These are phyloP conservation scores for Euphorbia celastroides DNA, from an alignment of 441 rosid species.

Conservation along the genomic window DNA sequence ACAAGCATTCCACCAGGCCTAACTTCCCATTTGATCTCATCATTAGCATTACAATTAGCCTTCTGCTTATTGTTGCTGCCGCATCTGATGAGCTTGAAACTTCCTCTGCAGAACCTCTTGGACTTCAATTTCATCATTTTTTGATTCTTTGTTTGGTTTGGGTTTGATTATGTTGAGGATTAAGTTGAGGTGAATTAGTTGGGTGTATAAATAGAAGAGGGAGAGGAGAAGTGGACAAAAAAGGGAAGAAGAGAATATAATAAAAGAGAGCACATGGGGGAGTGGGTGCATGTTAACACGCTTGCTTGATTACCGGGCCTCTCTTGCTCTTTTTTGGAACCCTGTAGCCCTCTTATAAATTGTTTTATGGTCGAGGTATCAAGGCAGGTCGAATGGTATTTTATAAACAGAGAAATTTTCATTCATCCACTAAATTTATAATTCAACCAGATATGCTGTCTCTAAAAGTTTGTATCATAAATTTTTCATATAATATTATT, in stretches of 20 bases:
- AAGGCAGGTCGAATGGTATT: too few relatives aligned
- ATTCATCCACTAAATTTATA: too few relatives aligned
- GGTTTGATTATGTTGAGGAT: neutral
- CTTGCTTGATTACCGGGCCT: constrained; percentile 57
- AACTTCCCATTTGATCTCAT: constrained; percentile 84
- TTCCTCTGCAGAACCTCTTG: constrained; percentile 57
- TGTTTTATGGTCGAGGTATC: too few relatives aligned
- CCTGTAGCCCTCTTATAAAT: too few relatives aligned
- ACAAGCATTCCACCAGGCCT: constrained; percentile 97
- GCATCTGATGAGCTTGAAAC: constrained; percentile 51
- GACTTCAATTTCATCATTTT: constrained; percentile 68
- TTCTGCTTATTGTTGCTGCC: constrained; percentile 3
- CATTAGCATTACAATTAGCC: constrained; percentile 14
- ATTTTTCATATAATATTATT: too few relatives aligned
- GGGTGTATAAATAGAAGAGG: constrained; percentile 46
- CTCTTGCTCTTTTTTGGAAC: constrained; percentile 13
- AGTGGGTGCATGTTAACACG: constrained; percentile 32
- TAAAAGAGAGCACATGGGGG: constrained; percentile 41
- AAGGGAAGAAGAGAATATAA: neutral
- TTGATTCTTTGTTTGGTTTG: neutral
- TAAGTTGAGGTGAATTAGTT: constrained; percentile 4
- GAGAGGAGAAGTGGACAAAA: constrained; percentile 21
- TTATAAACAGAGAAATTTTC: too few relatives aligned
- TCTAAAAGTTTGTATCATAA: too few relatives aligned
- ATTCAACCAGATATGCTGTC: too few relatives aligned